Conservation (phyloP, 2,329 filamentous ascomycete species). For the Clonostachys rosea region DNA sequence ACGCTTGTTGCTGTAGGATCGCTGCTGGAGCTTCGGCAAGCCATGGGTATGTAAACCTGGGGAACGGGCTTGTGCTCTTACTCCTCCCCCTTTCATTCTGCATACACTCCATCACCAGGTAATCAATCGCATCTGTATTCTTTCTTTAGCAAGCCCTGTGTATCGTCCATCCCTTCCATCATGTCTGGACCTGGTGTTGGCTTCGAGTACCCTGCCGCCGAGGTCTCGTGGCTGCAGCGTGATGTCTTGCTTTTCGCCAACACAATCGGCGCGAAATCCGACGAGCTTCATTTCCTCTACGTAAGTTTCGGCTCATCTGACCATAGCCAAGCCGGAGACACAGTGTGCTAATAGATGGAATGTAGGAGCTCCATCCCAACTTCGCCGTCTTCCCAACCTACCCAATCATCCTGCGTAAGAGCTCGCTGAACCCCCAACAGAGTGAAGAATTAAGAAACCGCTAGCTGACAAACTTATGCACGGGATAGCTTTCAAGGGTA, state of each 20-base stretch:
- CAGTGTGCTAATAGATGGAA: slow-evolving; percentile 1
- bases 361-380: slow-evolving; percentile 77
- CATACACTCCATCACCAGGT: not conserved
- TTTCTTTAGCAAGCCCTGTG: no score
- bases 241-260: slow-evolving; percentile 87
- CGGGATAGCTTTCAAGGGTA: slow-evolving; percentile 66
- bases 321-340: no score
- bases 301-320: slow-evolving; percentile 34
- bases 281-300: slow-evolving; percentile 91
- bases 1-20: no score
- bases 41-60: slow-evolving; percentile 2
- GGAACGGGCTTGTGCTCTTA: not conserved
- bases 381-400: slow-evolving; percentile 91
- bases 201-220: slow-evolving; percentile 72
- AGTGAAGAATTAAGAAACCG: not conserved
- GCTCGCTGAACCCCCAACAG: not conserved
- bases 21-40: slow-evolving; percentile 2
- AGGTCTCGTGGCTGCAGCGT: slow-evolving; percentile 82
- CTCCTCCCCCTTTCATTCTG: not conserved
- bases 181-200: slow-evolving; percentile 55
- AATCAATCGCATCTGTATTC: no score
- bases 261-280: slow-evolving; percentile 78
- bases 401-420: slow-evolving; percentile 69
- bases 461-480: not conserved
- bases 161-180: no score